Evolutionary conservation across 352 stramenopile genomes (phyloP).

Genomic region (Phytophthora pinifolia): DNA sequence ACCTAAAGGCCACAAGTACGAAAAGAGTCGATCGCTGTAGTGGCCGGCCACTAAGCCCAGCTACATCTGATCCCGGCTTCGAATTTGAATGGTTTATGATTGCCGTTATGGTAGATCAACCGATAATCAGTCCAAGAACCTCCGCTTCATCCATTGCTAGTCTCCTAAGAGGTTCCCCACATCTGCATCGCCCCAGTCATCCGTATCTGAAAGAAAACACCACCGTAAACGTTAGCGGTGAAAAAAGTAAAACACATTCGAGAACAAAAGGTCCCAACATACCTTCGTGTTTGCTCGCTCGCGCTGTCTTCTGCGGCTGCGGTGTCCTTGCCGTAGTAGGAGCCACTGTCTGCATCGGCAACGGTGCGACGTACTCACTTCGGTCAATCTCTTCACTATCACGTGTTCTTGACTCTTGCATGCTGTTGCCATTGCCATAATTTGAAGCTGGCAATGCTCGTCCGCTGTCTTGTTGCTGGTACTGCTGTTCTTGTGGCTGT

Average conservation of each 20-base stretch:
- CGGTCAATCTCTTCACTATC: constrained; percentile 31
- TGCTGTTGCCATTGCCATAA: constrained; percentile 29
- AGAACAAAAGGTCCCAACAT: constrained; percentile 8
- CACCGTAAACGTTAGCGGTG: too few relatives aligned
- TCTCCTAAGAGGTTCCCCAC: constrained; percentile 77
- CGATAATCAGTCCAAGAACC: constrained; percentile 15
- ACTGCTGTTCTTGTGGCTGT: constrained; percentile 29
- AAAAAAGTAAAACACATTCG: constrained; percentile 8
- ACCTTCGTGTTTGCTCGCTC: constrained; percentile 60
- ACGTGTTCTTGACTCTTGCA: constrained; percentile 20
- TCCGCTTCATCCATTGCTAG: constrained; percentile 24
- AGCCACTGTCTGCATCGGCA: constrained; percentile 37
- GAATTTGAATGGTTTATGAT: constrained; percentile 19
- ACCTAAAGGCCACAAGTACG: too few relatives aligned
- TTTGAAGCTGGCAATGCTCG: constrained; percentile 7
- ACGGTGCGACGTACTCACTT: constrained; percentile 43
- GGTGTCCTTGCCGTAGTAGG: constrained; percentile 28
- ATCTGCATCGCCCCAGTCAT: constrained; percentile 83
- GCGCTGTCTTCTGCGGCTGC: constrained; percentile 33
- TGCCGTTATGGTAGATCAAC: constrained; percentile 2
- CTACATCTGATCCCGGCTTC: too few relatives aligned
- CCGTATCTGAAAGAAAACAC: constrained; percentile 37
- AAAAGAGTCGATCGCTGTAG: too few relatives aligned
- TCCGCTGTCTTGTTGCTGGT: constrained; percentile 27
- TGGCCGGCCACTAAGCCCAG: too few relatives aligned